phyloP scores from a whole-genome alignment of 1,284 basidiomycete species.

The Fomitopsis betulina region DNA sequence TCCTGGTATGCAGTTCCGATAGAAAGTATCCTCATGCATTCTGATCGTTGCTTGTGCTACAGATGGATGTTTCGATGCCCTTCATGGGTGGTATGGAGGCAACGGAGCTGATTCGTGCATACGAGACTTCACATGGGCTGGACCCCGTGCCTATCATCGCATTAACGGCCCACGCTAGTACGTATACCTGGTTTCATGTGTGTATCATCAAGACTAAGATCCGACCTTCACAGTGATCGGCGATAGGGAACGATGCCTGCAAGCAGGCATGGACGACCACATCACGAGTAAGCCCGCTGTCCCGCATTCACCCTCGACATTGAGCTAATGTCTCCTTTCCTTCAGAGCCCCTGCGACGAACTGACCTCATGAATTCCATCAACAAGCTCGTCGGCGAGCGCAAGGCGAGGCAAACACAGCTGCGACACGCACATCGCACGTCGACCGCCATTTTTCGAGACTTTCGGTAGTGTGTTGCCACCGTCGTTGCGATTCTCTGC shows the following conservation, averaged over 20 bases:
- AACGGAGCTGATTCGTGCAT: conserved; percentile 76
- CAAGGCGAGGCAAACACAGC: conserved; percentile 19
- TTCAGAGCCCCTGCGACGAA: conserved; percentile 69
- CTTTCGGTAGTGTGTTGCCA: conserved; percentile 14
- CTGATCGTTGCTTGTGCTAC: conserved; percentile 1
- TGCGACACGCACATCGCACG: conserved; percentile 17
- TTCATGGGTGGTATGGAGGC: conserved; percentile 95
- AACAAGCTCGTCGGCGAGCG: conserved; percentile 62
- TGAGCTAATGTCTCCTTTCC: conserved; percentile 11
- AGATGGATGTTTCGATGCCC: conserved; percentile 99
- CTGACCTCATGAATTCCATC: conserved; percentile 73
- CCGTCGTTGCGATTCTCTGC: neutral
- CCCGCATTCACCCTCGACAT: neutral
- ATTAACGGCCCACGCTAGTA: conserved; percentile 87
- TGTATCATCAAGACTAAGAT: conserved; percentile 12
- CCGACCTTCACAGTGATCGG: conserved; percentile 72
- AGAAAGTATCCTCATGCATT: neutral
- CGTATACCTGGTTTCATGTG: conserved; percentile 28
- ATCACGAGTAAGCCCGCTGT: conserved; percentile 62
- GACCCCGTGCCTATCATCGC: conserved; percentile 91
- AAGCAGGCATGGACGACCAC: conserved; percentile 83
- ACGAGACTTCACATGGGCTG: conserved; percentile 74
- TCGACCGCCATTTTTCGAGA: conserved; percentile 15
- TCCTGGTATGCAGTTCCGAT: conserved; percentile 55
- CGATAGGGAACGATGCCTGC: conserved; percentile 88